A percentile compares a stretch with the other conserved stretches of the same genome.
These are phyloP conservation scores for Leccinum arenicola DNA, from an alignment of 768 basidiomycete genomes.

Conservation along the genomic window DNA sequence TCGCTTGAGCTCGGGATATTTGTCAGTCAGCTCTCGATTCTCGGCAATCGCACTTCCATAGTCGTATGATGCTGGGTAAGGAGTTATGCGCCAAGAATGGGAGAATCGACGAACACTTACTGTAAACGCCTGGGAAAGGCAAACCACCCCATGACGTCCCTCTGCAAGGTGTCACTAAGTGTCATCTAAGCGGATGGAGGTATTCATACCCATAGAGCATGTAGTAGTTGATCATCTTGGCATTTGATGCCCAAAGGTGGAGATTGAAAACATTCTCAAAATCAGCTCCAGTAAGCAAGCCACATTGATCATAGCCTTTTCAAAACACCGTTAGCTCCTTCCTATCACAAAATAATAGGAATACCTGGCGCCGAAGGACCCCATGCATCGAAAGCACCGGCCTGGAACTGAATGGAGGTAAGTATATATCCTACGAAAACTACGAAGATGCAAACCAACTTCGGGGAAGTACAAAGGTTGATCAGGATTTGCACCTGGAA, in stretches of 20 bases:
- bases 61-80: constrained; percentile 59
- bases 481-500: constrained; percentile 38
- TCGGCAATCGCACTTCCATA: constrained; percentile 75
- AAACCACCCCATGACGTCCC: constrained; percentile 86
- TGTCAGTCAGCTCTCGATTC: constrained; percentile 59
- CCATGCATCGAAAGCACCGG: constrained; percentile 81
- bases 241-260: constrained; percentile 77
- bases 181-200: background rate
- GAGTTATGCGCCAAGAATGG: background rate
- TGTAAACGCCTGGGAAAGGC: constrained; percentile 75
- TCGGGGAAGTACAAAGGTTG: constrained; percentile 74
- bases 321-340: background rate
- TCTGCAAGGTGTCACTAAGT: constrained; percentile 34
- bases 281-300: constrained; percentile 62
- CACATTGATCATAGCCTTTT: constrained; percentile 62
- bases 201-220: constrained; percentile 71
- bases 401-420: constrained; percentile 52
- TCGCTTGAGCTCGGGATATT: constrained; percentile 76
- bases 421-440: constrained; percentile 6
- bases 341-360: background rate
- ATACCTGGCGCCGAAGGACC: constrained; percentile 67
- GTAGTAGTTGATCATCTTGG: constrained; percentile 80
- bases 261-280: constrained; percentile 81
- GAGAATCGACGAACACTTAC: constrained; percentile 23
- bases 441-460: constrained; percentile 33